Conservation (phyloP, 768 basidiomycete species). For the Baorangia bicolor region DNA sequence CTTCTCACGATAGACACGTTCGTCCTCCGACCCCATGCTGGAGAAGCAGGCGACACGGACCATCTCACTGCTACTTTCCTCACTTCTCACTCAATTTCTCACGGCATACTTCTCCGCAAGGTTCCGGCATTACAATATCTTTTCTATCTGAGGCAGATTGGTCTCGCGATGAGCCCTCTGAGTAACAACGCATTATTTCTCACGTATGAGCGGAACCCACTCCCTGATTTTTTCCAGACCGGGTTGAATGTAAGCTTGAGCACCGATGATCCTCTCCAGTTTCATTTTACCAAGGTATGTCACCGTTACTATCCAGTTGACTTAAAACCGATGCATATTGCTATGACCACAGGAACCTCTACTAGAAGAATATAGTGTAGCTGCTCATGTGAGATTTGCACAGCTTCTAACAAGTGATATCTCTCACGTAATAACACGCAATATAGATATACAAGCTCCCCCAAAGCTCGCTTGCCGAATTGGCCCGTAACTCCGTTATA, state of each 20-base stretch:
- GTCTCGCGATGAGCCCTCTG: slow-evolving; percentile 96
- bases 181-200: slow-evolving; percentile 98
- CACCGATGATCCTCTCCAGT: slow-evolving; percentile 94
- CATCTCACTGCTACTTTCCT: slow-evolving; percentile 96
- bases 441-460: slow-evolving; percentile 92
- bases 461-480: slow-evolving; percentile 90
- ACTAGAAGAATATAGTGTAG: slow-evolving; percentile 96
- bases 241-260: slow-evolving; percentile 96
- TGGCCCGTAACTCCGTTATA: slow-evolving; percentile 96
- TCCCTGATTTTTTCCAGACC: slow-evolving; percentile 95
- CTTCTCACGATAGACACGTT: slow-evolving; percentile 70
- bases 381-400: slow-evolving; percentile 73
- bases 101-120: slow-evolving; percentile 97
- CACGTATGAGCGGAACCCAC: slow-evolving; percentile 94
- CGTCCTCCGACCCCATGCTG: slow-evolving; percentile 94
- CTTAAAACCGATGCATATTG: not conserved
- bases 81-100: slow-evolving; percentile 96
- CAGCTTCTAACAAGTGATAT: not conserved
- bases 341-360: slow-evolving; percentile 69
- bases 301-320: not conserved
- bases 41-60: slow-evolving; percentile 98
- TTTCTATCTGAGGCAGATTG: slow-evolving; percentile 97
- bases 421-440: not conserved
- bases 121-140: slow-evolving; percentile 97
- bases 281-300: slow-evolving; percentile 93